phyloP scores from a whole-genome alignment of 176 grass and related monocot species.

The Lolium multiflorum region DNA sequence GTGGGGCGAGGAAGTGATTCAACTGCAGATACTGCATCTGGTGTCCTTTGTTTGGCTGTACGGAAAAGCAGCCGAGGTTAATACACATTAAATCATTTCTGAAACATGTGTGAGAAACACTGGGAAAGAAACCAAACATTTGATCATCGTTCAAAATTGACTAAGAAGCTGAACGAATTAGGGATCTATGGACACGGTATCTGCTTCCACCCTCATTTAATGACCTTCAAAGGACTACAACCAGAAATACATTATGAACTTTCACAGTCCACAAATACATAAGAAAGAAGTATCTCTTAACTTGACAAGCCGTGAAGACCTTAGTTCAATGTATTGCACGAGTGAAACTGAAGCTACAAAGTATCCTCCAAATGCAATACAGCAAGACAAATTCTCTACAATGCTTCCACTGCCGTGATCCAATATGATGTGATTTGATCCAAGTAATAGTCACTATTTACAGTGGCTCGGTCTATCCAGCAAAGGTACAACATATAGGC shows the following conservation, averaged over 20 bases:
- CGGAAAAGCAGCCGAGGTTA: constrained; percentile 12
- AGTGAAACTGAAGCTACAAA: not conserved
- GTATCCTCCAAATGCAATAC: not conserved
- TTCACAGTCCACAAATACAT: constrained; percentile 8
- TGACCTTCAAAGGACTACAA: constrained; percentile 22
- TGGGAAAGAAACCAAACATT: constrained; percentile 15
- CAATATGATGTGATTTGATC: not conserved
- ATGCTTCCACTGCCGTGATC: constrained; percentile 10
- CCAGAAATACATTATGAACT: constrained; percentile 22
- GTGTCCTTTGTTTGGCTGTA: constrained; percentile 72
- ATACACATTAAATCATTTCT: constrained; percentile 15
- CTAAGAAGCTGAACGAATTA: constrained; percentile 30
- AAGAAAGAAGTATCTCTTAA: constrained; percentile 23
- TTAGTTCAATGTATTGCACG: constrained; percentile 17
- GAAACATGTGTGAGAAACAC: not conserved
- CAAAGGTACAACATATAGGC: not conserved
- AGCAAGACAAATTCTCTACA: not conserved
- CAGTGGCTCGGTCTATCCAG: not conserved
- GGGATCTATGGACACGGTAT: not conserved
- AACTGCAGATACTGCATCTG: constrained; percentile 78
- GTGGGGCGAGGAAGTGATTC: constrained; percentile 80
- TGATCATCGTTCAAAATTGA: constrained; percentile 15
- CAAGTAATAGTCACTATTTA: constrained; percentile 24
- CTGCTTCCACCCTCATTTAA: not conserved
- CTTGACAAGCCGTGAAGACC: constrained; percentile 27